These are phyloP conservation scores for Lasiosphaeria miniovina DNA, from an alignment of 495 filamentous ascomycete genomes.

Conservation along the genomic window DNA sequence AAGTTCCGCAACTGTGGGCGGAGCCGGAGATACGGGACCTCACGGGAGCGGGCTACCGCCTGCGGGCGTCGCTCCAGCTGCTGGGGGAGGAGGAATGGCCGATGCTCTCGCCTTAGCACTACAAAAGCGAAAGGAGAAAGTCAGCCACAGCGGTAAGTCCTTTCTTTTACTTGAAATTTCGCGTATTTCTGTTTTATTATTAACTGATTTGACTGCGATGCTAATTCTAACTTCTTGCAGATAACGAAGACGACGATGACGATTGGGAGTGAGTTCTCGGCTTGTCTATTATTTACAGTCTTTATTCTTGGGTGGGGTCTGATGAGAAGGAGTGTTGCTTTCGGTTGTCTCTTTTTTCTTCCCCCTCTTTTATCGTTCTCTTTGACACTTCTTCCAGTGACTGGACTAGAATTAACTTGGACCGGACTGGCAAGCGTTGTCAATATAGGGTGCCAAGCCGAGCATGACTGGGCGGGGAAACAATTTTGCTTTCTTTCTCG, in stretches of 20 bases:
- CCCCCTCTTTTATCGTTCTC: background rate
- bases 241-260: constrained; percentile 79
- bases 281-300: background rate
- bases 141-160: constrained; percentile 83
- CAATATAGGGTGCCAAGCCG: no score
- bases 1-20: constrained; percentile 67
- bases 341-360: background rate
- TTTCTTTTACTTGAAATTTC: constrained; percentile 1
- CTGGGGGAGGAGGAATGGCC: constrained; percentile 57
- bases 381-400: background rate
- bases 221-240: constrained; percentile 37
- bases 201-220: no score
- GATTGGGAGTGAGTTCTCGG: constrained; percentile 55
- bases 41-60: constrained; percentile 54
- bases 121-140: constrained; percentile 80
- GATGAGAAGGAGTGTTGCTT: background rate
- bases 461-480: no score
- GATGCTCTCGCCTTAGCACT: constrained; percentile 76
- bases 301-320: background rate
- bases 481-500: no score
- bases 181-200: constrained; percentile 14
- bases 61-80: constrained; percentile 47
- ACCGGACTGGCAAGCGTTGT: no score
- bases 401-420: no score
- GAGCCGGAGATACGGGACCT: constrained; percentile 51